These are phyloP conservation scores for Saccharomycopsis lassenensis DNA, from an alignment of 805 yeast species.

Conservation along the genomic window DNA sequence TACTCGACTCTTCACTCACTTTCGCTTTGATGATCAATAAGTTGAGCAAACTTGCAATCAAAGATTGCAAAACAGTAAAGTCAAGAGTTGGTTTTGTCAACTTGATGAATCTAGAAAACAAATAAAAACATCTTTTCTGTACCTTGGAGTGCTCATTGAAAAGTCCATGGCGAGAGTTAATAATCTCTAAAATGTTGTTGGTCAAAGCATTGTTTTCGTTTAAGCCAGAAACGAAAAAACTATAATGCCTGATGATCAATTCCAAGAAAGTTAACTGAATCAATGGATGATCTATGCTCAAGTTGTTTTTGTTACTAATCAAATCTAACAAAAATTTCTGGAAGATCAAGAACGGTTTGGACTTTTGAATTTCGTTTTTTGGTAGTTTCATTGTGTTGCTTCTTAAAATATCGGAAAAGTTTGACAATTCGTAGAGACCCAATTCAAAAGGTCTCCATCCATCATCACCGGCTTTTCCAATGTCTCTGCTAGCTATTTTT, in stretches of 20 bases:
- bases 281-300: conserved; percentile 52
- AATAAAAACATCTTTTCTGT: conserved; percentile 79
- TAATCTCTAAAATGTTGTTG: conserved; percentile 57
- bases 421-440: conserved; percentile 73
- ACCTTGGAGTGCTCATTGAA: conserved; percentile 67
- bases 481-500: neutral
- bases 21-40: conserved; percentile 55
- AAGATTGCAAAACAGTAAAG: conserved; percentile 38
- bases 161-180: conserved; percentile 72
- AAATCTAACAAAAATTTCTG: conserved; percentile 46
- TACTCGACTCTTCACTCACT: conserved; percentile 25
- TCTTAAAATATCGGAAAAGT: conserved; percentile 69
- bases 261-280: conserved; percentile 80
- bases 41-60: conserved; percentile 50
- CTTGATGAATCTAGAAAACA: conserved; percentile 74
- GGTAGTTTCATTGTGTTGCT: conserved; percentile 65
- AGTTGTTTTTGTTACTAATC: conserved; percentile 25
- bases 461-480: no score
- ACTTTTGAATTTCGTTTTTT: conserved; percentile 50
- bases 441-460: conserved; percentile 82
- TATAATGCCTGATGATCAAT: conserved; percentile 67
- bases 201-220: conserved; percentile 40
- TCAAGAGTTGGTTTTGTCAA: conserved; percentile 58
- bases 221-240: conserved; percentile 33
- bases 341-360: conserved; percentile 54